A percentile compares a stretch with the other conserved stretches of the same genome.
Conservation (phyloP, 306 rosid species). For the Calophaca sinica region DNA sequence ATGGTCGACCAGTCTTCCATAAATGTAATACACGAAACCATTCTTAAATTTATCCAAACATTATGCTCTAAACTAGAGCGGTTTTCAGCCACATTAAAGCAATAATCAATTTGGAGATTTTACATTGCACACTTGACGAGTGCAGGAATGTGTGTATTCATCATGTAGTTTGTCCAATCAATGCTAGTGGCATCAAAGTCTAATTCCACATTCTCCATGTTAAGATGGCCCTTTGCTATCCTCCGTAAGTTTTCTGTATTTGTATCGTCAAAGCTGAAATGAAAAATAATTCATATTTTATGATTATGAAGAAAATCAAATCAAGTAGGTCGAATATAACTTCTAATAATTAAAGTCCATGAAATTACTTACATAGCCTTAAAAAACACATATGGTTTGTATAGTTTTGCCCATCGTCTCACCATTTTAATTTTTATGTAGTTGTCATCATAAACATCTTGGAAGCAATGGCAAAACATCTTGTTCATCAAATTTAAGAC, state of each 20-base stretch:
- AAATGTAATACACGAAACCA: no score
- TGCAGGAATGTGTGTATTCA: conserved; percentile 58
- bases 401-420: conserved; percentile 41
- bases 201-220: not conserved
- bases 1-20: no score
- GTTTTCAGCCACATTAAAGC: not conserved
- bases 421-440: not conserved
- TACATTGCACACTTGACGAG: conserved; percentile 41
- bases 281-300: not conserved
- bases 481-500: conserved; percentile 43
- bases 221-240: not conserved
- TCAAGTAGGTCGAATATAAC: not conserved
- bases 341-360: not conserved
- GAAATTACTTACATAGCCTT: conserved; percentile 46
- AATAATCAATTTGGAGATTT: not conserved
- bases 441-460: not conserved
- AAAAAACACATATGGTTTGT: conserved; percentile 47
- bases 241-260: conserved; percentile 46
- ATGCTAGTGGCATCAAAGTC: conserved; percentile 51
- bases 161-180: conserved; percentile 59
- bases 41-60: not conserved
- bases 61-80: not conserved
- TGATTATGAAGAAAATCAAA: no score
- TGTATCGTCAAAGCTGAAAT: conserved; percentile 56
- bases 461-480: not conserved